Conservation (phyloP, 345 rosid genomes). For the Zanthoxylum bungeanum region DNA sequence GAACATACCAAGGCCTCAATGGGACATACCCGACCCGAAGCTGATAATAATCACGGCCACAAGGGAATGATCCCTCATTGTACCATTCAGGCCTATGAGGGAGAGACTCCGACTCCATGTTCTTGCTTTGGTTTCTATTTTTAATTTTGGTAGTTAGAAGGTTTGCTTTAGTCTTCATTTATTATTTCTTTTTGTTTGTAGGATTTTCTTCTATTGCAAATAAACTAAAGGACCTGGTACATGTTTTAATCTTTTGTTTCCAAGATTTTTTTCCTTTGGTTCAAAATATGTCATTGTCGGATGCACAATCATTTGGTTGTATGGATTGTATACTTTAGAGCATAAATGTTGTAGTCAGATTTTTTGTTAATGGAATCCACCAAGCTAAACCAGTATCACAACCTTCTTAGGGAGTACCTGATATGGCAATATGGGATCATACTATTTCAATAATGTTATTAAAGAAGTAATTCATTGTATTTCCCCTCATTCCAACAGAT, state of each 20-base stretch:
- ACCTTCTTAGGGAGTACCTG: conserved; percentile 28
- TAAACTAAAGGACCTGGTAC: conserved; percentile 66
- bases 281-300: conserved; percentile 39
- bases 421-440: conserved; percentile 37
- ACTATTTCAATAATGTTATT: conserved; percentile 37
- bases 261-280: conserved; percentile 58
- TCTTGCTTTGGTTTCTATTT: background rate
- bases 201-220: conserved; percentile 42
- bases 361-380: conserved; percentile 32
- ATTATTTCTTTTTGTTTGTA: conserved; percentile 23
- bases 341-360: conserved; percentile 49
- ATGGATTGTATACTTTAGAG: conserved; percentile 54
- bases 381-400: conserved; percentile 20
- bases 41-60: too few relatives aligned
- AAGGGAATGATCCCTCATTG: too few relatives aligned
- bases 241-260: conserved; percentile 59
- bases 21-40: too few relatives aligned
- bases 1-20: too few relatives aligned
- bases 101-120: too few relatives aligned
- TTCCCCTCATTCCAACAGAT: conserved; percentile 52
- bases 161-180: background rate
- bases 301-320: conserved; percentile 59
- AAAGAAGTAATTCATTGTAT: conserved; percentile 53
- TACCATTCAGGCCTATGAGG: too few relatives aligned
- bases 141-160: background rate